Base-by-base conservation (phyloP, 2,329 filamentous ascomycete genomes). In the Alternaria ventricosa region DNA sequence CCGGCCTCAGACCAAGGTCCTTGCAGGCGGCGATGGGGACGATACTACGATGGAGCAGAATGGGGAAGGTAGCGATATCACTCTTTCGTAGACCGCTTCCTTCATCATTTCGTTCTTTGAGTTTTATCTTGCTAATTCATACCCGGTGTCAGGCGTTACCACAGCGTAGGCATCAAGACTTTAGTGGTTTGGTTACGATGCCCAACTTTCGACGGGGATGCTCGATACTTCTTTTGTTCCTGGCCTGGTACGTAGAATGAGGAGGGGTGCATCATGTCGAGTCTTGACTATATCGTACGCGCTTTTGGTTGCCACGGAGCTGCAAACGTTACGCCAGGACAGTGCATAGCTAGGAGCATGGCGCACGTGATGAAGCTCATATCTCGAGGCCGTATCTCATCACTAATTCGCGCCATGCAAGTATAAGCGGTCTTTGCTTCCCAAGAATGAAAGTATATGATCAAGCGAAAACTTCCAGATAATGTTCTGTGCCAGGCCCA, bases 1-100 rank as follows among this genome's bases (percentile, higher is more conserved):
- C 33, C 67, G 68, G 12, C 63, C 60, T 15, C 73, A 78, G 64
- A 77, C 75, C 2, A 81, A 79, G 66, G 74, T 80, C 3, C 66
- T 81, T 13, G 79, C 78, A 8, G 78, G 78, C 13, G 77, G 77
- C 15, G 78, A 78, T 18, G 77, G 77, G 6, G 78, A 79, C 30
- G 78, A 79, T 41, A 69, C 77, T 13, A 78, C 68, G 67, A 79
- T 78, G 76, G 77, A 80, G 56, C 70, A 74, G 59, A 79, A 79
- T 54, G 78, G 78, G 25, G 77, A 79, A 30, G 72, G 74, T 41
- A 78, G 78, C 60, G 78, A 79, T 41, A 70, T 76, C 11, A 79
- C 77, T 3, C 44, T 78, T 11, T 78, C 76, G 50, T 79, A 73
- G 69, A 44, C 18, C 18, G 22, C 30, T 50, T 33, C 5, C 30